These are phyloP conservation scores for Dictyophora rubrovolvata DNA, from an alignment of 768 basidiomycete genomes.

Conservation along the genomic window DNA sequence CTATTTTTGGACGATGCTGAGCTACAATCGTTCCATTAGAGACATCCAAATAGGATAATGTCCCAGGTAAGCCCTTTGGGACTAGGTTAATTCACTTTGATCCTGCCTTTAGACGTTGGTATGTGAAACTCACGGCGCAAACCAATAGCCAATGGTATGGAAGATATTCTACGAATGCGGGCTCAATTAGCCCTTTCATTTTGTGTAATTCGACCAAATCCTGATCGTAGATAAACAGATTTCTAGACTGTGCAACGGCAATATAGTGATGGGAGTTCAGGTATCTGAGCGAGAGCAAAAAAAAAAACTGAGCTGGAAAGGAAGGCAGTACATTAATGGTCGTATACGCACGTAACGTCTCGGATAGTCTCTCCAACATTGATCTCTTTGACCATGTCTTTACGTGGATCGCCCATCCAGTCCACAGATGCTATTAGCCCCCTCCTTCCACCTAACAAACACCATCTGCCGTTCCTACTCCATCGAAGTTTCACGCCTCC, in stretches of 20 bases:
- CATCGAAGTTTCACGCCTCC: constrained; percentile 47
- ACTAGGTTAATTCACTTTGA: not conserved
- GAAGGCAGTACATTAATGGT: not conserved
- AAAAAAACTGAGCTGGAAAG: constrained; percentile 1
- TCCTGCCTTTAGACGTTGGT: not conserved
- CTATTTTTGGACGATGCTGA: constrained; percentile 85
- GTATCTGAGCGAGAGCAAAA: constrained; percentile 39
- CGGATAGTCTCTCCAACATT: constrained; percentile 84
- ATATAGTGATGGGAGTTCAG: constrained; percentile 88
- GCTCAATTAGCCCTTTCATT: constrained; percentile 77
- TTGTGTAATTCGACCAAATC: constrained; percentile 89
- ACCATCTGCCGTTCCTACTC: constrained; percentile 83
- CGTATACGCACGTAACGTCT: constrained; percentile 69
- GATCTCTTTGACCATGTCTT: constrained; percentile 51
- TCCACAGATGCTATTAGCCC: constrained; percentile 94
- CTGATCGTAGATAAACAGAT: constrained; percentile 92
- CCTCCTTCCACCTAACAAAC: constrained; percentile 66
- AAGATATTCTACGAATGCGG: constrained; percentile 81
- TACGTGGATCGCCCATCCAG: constrained; percentile 78
- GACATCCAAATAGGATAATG: constrained; percentile 93
- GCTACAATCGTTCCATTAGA: constrained; percentile 82
- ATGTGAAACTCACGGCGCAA: constrained; percentile 48
- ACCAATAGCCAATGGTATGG: constrained; percentile 94
- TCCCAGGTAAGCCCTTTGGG: constrained; percentile 73
- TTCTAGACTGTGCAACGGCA: constrained; percentile 93